Evolutionary conservation across 495 filamentous ascomycete species (phyloP), one percentile per base, ranked within the genome.

Genomic region (Neurospora cerealis): DNA sequence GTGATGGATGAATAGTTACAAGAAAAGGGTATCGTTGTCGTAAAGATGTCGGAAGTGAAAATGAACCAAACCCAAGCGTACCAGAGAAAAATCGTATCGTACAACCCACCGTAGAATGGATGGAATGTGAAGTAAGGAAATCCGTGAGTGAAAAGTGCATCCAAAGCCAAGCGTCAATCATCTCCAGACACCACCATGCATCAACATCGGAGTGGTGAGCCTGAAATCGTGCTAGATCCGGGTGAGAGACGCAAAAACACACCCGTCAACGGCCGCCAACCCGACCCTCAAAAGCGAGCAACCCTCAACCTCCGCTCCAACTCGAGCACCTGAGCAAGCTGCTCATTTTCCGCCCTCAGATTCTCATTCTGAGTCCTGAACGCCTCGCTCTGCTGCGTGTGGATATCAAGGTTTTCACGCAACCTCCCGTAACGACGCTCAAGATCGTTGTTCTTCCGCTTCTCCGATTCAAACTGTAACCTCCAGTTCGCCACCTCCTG

Each of bases 401-500:
- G 71, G 6, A 11, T 34, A 6, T 17, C 28, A 19, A 70, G 70
- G 48, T 76, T 76, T 38, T 74, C 69, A 15, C 73, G 41, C 21
- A 74, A 48, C 24, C 70, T 42, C 62, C 77, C 74, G 17, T 72
- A 46, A 6, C 70, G 38, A 1, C 71, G 69, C n/a, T 75, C 75
- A 13, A 72, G 13, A 13, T 80, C 76, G 7, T 62, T 60, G 28
- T 72, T 54, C 19, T 28, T 28, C 11, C 71, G 71, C 71, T 72
- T 40, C 10, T 60, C 42, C 15, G 71, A 34, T 2, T 80, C 76
- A 60, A 74, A 75, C 10, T 74, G 72, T 3, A 70, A 69, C 39
- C 76, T 70, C 76, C 75, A 78, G 5, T 73, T 72, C 19, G 19
- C 15, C 9, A 74, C 40, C 60, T 79, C 74, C 6, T 42, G 28